These are phyloP conservation scores for Leccinum subgranulosum DNA, from an alignment of 768 basidiomycete species.

Conservation along the genomic window DNA sequence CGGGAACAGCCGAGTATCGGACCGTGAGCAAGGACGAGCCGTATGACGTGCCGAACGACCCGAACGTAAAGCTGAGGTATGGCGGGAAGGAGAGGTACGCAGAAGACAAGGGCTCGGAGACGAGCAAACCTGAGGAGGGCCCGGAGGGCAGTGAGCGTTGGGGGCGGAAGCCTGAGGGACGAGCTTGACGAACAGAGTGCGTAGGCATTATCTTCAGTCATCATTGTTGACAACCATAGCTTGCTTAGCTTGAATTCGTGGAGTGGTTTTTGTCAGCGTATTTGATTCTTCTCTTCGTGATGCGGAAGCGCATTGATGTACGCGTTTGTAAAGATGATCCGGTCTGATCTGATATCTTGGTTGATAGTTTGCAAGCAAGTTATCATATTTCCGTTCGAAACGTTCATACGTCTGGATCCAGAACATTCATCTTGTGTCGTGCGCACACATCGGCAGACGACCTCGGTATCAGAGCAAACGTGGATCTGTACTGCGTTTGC, in stretches of 20 bases:
- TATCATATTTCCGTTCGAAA: not conserved
- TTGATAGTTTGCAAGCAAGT: no score
- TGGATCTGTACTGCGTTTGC: not conserved
- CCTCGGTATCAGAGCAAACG: not conserved
- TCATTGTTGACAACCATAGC: not conserved
- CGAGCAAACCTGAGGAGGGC: constrained; percentile 33
- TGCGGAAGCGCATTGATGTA: not conserved
- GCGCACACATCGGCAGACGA: not conserved
- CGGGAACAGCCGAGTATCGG: constrained; percentile 30
- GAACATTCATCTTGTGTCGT: not conserved
- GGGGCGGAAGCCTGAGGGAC: constrained; percentile 35
- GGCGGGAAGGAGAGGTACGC: constrained; percentile 16
- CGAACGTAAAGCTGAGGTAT: constrained; percentile 18
- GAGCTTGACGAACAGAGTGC: constrained; percentile 6
- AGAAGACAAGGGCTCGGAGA: constrained; percentile 32
- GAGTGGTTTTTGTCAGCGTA: not conserved
- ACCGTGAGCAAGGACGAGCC: constrained; percentile 25
- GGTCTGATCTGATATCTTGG: no score
- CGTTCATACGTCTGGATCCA: no score
- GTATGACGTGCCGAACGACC: constrained; percentile 14
- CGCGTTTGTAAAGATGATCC: not conserved
- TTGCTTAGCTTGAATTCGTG: not conserved
- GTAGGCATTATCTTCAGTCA: not conserved
- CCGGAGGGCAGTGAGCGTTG: constrained; percentile 36
- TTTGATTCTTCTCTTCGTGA: not conserved